Base-by-base conservation (phyloP, 768 basidiomycete genomes). In the Mycena indigotica region DNA sequence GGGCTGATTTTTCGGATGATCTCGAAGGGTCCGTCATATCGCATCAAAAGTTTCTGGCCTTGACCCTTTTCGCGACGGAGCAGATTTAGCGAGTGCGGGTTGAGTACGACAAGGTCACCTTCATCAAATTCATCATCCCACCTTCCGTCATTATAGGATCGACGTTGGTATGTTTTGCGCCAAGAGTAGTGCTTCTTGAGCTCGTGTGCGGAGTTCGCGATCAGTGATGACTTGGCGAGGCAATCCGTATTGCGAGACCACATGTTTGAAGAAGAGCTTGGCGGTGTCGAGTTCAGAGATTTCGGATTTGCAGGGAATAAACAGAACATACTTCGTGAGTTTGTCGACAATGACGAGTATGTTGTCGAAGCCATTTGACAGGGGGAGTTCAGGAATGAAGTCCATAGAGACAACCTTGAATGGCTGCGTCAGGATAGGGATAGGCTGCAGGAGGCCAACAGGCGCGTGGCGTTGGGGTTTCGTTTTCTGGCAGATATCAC, bases 321-420 rank as follows among this genome's bases (percentile, higher is more conserved):
- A 77, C 12, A 73, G 68, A 0, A 62, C 73, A 62, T 69, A 70
- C 56, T 81, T 82, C 10, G 75, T 74, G 1, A 72, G 55, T 56
- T 69, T 65, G 52, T 72, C 69, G 12, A 79, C 73, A 1, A 80
- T 65, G 0, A 75, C 73, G 17, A 73, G 61, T 0, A 73, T 55
- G 28, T 58, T 65, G 48, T 72, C 59, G 56, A 55, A 73, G 1
- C 69, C 73, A 2, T 68, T 45, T 12, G 70, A 71, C 0, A 40
- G 5, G 0, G 75, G 75, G 3, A 79, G 65, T 5, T 72, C 68
- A 2, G 68, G 65, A 0, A 78, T 72, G 25, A 75, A 72, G 51
- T 76, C 75, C 70, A 76, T 73, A 1, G 60, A 56, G 3, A 76
- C 64, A 1, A 66, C 61, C 50, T 69, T 57, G 50, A 72, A 76